Conservation (phyloP, 371 early-diverging fungal species). For the Mortierella sp. region DNA sequence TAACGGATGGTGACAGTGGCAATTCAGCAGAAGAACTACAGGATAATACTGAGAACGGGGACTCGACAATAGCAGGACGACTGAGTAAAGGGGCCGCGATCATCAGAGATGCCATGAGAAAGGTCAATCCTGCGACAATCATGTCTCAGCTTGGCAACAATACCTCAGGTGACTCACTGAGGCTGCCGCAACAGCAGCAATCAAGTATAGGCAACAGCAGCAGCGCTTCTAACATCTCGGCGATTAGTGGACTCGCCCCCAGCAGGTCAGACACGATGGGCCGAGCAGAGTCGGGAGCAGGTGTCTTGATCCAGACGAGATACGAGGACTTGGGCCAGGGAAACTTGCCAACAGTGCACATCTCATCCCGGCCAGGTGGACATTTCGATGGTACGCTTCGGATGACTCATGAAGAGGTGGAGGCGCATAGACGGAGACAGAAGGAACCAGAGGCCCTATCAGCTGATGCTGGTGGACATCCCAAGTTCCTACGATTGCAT, state of each 20-base stretch:
- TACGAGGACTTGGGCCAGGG: slow-evolving; percentile 23
- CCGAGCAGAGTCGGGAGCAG: slow-evolving; percentile 13
- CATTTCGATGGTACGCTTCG: slow-evolving; percentile 36
- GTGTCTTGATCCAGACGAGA: slow-evolving; percentile 1
- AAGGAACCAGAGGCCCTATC: background rate
- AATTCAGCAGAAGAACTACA: background rate
- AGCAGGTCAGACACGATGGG: background rate
- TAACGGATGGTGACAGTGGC: background rate
- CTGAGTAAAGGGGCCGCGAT: slow-evolving; percentile 31
- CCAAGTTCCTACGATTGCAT: slow-evolving; percentile 27
- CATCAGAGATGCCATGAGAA: slow-evolving; percentile 25
- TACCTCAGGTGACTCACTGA: slow-evolving; percentile 8
- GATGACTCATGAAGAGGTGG: slow-evolving; percentile 15
- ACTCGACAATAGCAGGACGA: slow-evolving; percentile 14
- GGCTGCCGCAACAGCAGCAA: background rate
- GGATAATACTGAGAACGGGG: slow-evolving; percentile 6
- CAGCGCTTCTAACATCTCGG: slow-evolving; percentile 5
- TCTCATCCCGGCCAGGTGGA: slow-evolving; percentile 34
- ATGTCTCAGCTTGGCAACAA: slow-evolving; percentile 12
- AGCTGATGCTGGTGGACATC: slow-evolving; percentile 1
- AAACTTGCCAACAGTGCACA: slow-evolving; percentile 22
- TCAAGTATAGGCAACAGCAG: background rate
- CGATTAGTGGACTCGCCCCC: background rate
- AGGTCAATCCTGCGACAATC: background rate
- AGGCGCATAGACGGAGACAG: background rate